A percentile compares a stretch with the other conserved stretches of the same genome.
phyloP scores from a whole-genome alignment of 768 basidiomycete species.

The Podaxis rugospora region DNA sequence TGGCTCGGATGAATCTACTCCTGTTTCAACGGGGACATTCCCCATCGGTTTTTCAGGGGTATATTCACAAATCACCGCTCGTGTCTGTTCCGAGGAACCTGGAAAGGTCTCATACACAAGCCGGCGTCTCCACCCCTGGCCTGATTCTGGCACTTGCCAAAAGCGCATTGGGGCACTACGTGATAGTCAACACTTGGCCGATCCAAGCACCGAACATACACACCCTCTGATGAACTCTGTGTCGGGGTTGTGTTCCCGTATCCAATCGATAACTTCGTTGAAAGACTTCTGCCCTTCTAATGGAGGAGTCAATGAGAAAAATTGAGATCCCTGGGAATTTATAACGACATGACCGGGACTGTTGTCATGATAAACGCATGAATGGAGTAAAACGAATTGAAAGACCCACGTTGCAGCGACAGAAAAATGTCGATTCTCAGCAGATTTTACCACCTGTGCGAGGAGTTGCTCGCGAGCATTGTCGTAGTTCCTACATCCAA shows the following conservation, averaged over 20 bases:
- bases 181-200: neutral
- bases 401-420: conserved; percentile 10
- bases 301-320: conserved; percentile 3
- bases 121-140: conserved; percentile 4
- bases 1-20: neutral
- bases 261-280: conserved; percentile 4
- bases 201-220: neutral
- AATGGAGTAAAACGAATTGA: too few relatives aligned
- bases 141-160: conserved; percentile 6
- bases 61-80: conserved; percentile 5
- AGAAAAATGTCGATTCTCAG: neutral
- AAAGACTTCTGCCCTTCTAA: conserved; percentile 7
- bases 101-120: conserved; percentile 6
- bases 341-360: conserved; percentile 13
- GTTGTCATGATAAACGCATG: neutral
- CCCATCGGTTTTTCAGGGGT: neutral
- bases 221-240: conserved; percentile 5
- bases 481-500: neutral
- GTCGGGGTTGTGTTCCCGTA: neutral
- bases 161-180: neutral
- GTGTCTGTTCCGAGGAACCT: neutral
- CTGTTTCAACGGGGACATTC: neutral
- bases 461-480: conserved; percentile 8
- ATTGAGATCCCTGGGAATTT: neutral
- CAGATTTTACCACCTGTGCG: neutral